These are phyloP conservation scores for Phytophthora litchii DNA, from an alignment of 352 stramenopile genomes.

Conservation along the genomic window DNA sequence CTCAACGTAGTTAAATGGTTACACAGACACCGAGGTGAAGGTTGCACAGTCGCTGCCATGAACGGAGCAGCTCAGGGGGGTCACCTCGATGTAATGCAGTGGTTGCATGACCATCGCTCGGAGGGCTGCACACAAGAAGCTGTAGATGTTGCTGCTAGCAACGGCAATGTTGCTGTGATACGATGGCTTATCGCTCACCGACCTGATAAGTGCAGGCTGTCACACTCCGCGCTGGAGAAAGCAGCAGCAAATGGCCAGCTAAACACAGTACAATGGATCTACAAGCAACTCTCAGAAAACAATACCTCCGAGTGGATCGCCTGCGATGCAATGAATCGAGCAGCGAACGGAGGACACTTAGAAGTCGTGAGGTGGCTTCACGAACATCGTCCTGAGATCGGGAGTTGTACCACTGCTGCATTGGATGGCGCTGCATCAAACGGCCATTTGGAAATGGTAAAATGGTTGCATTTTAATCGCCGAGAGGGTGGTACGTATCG, in stretches of 20 bases:
- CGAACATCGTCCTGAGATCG: conserved; percentile 20
- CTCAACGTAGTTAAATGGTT: conserved; percentile 43
- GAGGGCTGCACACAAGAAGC: conserved; percentile 26
- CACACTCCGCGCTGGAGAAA: conserved; percentile 19
- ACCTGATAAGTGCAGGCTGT: conserved; percentile 18
- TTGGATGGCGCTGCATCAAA: conserved; percentile 41
- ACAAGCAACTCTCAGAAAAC: conserved; percentile 6
- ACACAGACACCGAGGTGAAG: conserved; percentile 33
- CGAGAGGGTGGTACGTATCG: conserved; percentile 32
- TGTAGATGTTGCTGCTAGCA: conserved; percentile 14
- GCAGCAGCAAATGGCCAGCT: conserved; percentile 22
- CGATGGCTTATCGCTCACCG: conserved; percentile 32
- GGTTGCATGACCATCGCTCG: conserved; percentile 26
- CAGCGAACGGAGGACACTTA: conserved; percentile 35
- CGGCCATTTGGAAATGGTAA: conserved; percentile 30
- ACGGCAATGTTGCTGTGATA: conserved; percentile 23
- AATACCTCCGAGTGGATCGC: conserved; percentile 16
- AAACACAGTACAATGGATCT: conserved; percentile 21
- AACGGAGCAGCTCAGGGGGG: conserved; percentile 29
- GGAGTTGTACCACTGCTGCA: conserved; percentile 34
- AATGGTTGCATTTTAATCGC: conserved; percentile 36
- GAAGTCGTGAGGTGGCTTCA: conserved; percentile 43
- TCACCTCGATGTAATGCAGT: conserved; percentile 31
- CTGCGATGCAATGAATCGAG: conserved; percentile 39
- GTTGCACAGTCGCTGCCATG: conserved; percentile 37